Evolutionary conservation across 805 yeast genomes (phyloP).

Genomic region (Saturnispora mendoncae): DNA sequence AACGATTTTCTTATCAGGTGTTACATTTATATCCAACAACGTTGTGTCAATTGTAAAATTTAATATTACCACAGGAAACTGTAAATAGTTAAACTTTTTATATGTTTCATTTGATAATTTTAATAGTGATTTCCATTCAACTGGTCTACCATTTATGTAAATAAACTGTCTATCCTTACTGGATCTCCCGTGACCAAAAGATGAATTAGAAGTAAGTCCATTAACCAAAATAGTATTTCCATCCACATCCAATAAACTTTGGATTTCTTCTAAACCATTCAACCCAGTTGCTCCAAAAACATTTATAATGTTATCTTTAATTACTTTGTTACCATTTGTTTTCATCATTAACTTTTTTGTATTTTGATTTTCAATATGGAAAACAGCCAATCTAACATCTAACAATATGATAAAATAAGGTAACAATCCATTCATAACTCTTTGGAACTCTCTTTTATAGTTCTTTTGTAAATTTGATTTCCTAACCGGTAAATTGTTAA

Average conservation of each 20-base stretch:
- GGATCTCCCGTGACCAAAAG: conserved; percentile 71
- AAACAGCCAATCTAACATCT: conserved; percentile 50
- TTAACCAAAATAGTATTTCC: conserved; percentile 31
- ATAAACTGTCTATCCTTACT: conserved; percentile 67
- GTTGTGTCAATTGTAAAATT: conserved; percentile 46
- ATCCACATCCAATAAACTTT: conserved; percentile 30
- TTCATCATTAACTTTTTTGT: conserved; percentile 44
- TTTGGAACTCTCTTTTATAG: conserved; percentile 60
- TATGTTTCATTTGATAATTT: conserved; percentile 67
- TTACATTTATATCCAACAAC: conserved; percentile 72
- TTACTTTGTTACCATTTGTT: conserved; percentile 41
- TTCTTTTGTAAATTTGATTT: conserved; percentile 62
- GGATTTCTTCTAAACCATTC: conserved; percentile 47
- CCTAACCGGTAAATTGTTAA: conserved; percentile 72
- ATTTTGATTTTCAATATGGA: conserved; percentile 43
- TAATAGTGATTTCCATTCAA: conserved; percentile 42
- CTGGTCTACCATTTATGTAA: conserved; percentile 72
- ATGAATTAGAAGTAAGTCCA: conserved; percentile 69
- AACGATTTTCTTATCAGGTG: conserved; percentile 81
- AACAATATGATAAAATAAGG: conserved; percentile 57
- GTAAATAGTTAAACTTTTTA: conserved; percentile 60
- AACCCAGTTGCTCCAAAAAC: conserved; percentile 65
- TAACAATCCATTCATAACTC: conserved; percentile 54
- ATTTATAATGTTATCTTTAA: conserved; percentile 52
- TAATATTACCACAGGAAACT: conserved; percentile 61